Conservation (phyloP, 192 early-diverging fungal genomes). For the Podila epigama region DNA sequence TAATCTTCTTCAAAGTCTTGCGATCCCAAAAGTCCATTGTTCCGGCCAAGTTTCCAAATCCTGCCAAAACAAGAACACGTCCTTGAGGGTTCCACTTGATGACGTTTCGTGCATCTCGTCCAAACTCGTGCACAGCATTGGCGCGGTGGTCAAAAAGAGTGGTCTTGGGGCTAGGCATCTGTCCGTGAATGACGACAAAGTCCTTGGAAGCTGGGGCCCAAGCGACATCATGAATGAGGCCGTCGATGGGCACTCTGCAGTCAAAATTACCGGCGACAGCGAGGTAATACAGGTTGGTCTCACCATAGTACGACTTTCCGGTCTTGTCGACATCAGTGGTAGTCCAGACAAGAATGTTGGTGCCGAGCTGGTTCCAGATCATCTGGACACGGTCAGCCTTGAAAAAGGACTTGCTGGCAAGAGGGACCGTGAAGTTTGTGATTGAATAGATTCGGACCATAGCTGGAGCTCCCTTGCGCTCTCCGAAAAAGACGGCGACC, state of each 20-base stretch:
- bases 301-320: constrained; percentile 97
- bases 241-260: constrained; percentile 85
- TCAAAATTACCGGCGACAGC: constrained; percentile 92
- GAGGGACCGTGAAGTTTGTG: constrained; percentile 70
- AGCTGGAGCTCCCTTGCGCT: constrained; percentile 83
- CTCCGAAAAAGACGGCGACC: constrained; percentile 93
- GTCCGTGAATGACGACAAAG: constrained; percentile 95
- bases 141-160: constrained; percentile 94
- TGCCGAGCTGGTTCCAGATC: constrained; percentile 92
- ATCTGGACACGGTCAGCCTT: constrained; percentile 93
- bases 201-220: constrained; percentile 98
- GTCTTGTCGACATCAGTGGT: constrained; percentile 96
- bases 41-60: constrained; percentile 96
- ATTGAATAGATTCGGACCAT: constrained; percentile 88
- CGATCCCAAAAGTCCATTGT: constrained; percentile 95
- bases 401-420: constrained; percentile 94
- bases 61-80: constrained; percentile 76
- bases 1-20: constrained; percentile 82
- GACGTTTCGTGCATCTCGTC: constrained; percentile 85
- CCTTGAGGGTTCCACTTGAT: constrained; percentile 93
- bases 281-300: constrained; percentile 92
- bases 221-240: constrained; percentile 94
- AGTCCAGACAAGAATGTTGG: constrained; percentile 88
- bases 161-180: constrained; percentile 74
- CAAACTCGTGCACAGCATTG: constrained; percentile 84